A percentile compares a stretch with the other conserved stretches of the same genome.
phyloP scores from a whole-genome alignment of 2,329 filamentous ascomycete genomes.

The Chrysoporthe deuterocubensis region DNA sequence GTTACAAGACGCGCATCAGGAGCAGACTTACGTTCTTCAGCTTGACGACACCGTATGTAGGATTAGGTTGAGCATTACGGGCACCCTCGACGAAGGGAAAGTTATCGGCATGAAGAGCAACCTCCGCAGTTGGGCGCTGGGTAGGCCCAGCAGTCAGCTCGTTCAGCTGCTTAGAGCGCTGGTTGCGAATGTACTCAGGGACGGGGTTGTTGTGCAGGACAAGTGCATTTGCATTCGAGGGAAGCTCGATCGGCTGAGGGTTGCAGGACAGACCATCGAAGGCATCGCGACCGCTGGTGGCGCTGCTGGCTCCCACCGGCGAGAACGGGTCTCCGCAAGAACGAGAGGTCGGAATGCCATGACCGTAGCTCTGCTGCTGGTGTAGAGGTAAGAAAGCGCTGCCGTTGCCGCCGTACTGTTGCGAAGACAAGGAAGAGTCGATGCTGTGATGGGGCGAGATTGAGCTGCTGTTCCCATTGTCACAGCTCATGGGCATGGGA shows the following conservation, averaged over 20 bases:
- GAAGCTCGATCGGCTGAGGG: slow-evolving; percentile 26
- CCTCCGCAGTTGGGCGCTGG: slow-evolving; percentile 40
- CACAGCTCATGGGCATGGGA: background rate
- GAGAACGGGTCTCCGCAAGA: background rate
- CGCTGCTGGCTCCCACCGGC: background rate
- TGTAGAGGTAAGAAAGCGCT: background rate
- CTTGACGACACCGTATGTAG: slow-evolving; percentile 50
- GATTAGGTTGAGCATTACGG: slow-evolving; percentile 34
- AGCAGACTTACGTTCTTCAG: slow-evolving; percentile 52
- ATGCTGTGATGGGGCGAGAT: background rate
- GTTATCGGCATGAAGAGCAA: slow-evolving; percentile 43
- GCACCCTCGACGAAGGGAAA: slow-evolving; percentile 54
- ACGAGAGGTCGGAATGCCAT: slow-evolving; percentile 4
- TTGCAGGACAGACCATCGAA: background rate
- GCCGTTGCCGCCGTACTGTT: background rate
- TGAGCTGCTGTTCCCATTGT: background rate
- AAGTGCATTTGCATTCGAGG: slow-evolving; percentile 4
- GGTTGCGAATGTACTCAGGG: slow-evolving; percentile 31
- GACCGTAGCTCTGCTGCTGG: slow-evolving; percentile 16
- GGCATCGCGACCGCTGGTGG: background rate
- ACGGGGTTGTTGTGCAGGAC: slow-evolving; percentile 16
- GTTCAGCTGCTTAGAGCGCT: slow-evolving; percentile 45
- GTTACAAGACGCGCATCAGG: background rate
- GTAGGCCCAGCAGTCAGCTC: slow-evolving; percentile 40
- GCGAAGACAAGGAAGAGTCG: too few species aligned